phyloP scores from a whole-genome alignment of 2,329 filamentous ascomycete species.

The Neonectria faginata region DNA sequence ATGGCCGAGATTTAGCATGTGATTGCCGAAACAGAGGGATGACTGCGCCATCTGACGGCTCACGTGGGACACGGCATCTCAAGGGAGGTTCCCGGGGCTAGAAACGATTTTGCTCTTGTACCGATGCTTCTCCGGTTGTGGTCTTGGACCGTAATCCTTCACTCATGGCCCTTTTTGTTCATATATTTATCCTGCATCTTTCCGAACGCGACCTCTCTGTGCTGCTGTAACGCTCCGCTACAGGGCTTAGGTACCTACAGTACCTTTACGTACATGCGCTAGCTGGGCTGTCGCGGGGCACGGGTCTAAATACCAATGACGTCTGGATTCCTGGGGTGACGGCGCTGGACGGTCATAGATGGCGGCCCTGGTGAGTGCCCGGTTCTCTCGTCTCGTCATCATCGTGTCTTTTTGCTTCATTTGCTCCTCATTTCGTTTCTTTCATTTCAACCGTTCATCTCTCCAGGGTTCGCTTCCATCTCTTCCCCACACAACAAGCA shows the following conservation, averaged over 20 bases:
- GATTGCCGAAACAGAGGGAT: conserved; percentile 37
- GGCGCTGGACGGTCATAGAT: conserved; percentile 46
- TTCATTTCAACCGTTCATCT: neutral
- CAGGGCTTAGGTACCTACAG: conserved; percentile 11
- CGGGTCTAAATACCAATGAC: conserved; percentile 46
- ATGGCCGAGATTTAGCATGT: conserved; percentile 42
- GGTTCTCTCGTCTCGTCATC: neutral
- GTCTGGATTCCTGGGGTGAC: conserved; percentile 43
- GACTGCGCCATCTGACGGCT: conserved; percentile 38
- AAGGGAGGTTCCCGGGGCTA: conserved; percentile 7
- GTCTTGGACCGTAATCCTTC: neutral
- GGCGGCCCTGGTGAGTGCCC: conserved; percentile 51
- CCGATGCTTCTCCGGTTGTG: neutral
- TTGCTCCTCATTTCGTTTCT: neutral
- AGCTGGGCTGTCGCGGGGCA: conserved; percentile 17
- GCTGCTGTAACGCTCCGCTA: neutral
- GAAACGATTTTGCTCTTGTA: conserved; percentile 3
- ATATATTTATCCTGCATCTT: neutral
- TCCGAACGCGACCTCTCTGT: too few relatives aligned
- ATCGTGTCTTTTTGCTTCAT: conserved; percentile 7
- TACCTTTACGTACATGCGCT: conserved; percentile 15
- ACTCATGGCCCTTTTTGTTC: neutral
- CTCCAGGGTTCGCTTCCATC: neutral
- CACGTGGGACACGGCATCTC: conserved; percentile 37
- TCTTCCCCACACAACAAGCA: conserved; percentile 7